Evolutionary conservation across 1,284 basidiomycete species (phyloP).

Genomic region (Cryptococcus deneoformans): DNA sequence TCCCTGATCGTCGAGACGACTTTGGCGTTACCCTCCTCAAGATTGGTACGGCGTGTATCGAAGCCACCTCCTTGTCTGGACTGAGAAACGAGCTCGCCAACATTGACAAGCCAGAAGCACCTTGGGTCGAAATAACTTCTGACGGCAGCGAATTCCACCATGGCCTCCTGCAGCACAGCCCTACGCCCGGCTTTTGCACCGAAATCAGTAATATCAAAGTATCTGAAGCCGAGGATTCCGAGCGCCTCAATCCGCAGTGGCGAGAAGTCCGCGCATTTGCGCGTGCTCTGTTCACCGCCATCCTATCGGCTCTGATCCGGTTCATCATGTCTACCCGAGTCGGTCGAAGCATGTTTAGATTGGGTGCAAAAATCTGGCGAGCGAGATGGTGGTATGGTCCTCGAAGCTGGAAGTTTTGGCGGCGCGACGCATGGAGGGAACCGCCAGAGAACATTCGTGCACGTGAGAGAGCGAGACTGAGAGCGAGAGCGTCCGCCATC

Average conservation of each 20-base stretch:
- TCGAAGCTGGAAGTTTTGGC: slow-evolving; percentile 40
- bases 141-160: neutral
- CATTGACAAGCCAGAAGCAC: slow-evolving; percentile 26
- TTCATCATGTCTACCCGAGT: slow-evolving; percentile 4
- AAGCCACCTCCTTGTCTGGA: slow-evolving; percentile 43
- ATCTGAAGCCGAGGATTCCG: slow-evolving; percentile 19
- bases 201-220: slow-evolving; percentile 44
- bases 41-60: slow-evolving; percentile 45
- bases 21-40: slow-evolving; percentile 45
- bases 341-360: too few species aligned
- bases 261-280: slow-evolving; percentile 29
- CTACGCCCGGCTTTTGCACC: slow-evolving; percentile 25
- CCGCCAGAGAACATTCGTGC: slow-evolving; percentile 8
- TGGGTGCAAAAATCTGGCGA: slow-evolving; percentile 9
- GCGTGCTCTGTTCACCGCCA: slow-evolving; percentile 15
- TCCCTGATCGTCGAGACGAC: slow-evolving; percentile 42
- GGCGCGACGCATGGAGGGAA: slow-evolving; percentile 34
- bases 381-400: slow-evolving; percentile 48
- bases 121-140: slow-evolving; percentile 12
- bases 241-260: slow-evolving; percentile 16
- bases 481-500: too few species aligned
- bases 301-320: slow-evolving; percentile 18
- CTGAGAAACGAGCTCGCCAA: slow-evolving; percentile 43
- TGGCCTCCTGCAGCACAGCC: too few species aligned
- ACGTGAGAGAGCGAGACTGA: too few species aligned